These are phyloP conservation scores for Xylaria multiplex DNA, from an alignment of 2,329 filamentous ascomycete species.

Conservation along the genomic window DNA sequence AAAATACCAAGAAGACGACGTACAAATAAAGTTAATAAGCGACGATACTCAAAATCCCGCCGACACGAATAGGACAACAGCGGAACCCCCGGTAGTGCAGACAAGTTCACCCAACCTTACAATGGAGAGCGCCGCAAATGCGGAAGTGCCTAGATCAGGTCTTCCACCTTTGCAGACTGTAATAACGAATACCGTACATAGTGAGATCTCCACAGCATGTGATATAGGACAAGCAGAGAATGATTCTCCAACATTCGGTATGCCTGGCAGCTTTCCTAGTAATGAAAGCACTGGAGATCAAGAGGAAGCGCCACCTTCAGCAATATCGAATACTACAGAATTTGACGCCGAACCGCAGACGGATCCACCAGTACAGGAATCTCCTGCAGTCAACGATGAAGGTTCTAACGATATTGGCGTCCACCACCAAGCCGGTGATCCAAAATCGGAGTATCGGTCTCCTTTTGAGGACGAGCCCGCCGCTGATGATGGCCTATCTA, in stretches of 20 bases:
- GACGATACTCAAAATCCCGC: conserved; percentile 21
- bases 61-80: conserved; percentile 14
- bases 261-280: conserved; percentile 70
- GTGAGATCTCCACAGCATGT: conserved; percentile 27
- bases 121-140: conserved; percentile 32
- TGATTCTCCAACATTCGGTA: conserved; percentile 74
- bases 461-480: conserved; percentile 59
- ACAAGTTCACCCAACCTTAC: conserved; percentile 24
- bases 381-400: conserved; percentile 38
- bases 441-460: conserved; percentile 59
- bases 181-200: conserved; percentile 36
- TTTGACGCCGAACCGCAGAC: conserved; percentile 79
- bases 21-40: conserved; percentile 29
- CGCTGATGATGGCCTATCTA: conserved; percentile 53
- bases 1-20: conserved; percentile 35
- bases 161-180: conserved; percentile 39
- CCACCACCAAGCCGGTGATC: conserved; percentile 42
- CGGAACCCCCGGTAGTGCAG: conserved; percentile 21
- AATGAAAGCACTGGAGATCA: conserved; percentile 51
- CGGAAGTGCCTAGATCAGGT: conserved; percentile 35
- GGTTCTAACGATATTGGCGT: conserved; percentile 20
- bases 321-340: conserved; percentile 71
- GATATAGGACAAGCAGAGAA: conserved; percentile 37
- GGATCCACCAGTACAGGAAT: conserved; percentile 57
- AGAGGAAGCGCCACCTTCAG: conserved; percentile 65